Evolutionary conservation across 2,329 filamentous ascomycete genomes (phyloP).

Genomic region (Sporothrix globosa): DNA sequence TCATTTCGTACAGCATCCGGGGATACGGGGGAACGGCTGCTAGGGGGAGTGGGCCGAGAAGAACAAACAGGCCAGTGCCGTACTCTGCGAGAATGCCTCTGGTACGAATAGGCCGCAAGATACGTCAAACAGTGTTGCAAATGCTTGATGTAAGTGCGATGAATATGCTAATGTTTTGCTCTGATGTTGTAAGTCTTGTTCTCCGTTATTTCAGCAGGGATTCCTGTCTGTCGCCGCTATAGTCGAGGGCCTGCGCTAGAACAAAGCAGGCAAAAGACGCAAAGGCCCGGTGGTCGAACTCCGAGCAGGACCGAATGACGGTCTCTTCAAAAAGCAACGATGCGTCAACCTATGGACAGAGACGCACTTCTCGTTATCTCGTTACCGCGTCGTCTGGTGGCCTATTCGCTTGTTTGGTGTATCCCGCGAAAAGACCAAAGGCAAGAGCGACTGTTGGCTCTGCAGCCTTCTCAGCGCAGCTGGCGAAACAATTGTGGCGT

Average conservation of each 20-base stretch:
- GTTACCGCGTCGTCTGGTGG: background rate
- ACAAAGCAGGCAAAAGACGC: slow-evolving; percentile 2
- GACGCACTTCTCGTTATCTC: background rate
- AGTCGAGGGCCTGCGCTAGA: background rate
- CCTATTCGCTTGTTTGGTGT: background rate
- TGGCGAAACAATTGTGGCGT: slow-evolving; percentile 18
- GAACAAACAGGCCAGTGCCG: background rate
- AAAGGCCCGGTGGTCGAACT: slow-evolving; percentile 17
- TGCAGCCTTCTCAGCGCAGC: slow-evolving; percentile 1
- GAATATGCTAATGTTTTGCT: background rate
- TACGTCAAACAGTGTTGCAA: background rate
- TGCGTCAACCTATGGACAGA: background rate
- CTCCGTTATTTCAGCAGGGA: background rate
- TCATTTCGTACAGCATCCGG: slow-evolving; percentile 29
- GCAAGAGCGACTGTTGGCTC: background rate
- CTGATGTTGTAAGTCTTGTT: background rate
- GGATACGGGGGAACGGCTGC: slow-evolving; percentile 32
- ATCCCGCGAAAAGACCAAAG: background rate
- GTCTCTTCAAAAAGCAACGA: background rate
- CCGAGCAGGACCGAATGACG: background rate
- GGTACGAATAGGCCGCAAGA: background rate
- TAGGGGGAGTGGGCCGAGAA: slow-evolving; percentile 27
- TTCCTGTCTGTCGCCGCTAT: background rate
- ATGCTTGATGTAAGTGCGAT: background rate
- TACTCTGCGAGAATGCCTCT: background rate